Base-by-base conservation (phyloP, 345 rosid genomes). In the Lepidium didymum region DNA sequence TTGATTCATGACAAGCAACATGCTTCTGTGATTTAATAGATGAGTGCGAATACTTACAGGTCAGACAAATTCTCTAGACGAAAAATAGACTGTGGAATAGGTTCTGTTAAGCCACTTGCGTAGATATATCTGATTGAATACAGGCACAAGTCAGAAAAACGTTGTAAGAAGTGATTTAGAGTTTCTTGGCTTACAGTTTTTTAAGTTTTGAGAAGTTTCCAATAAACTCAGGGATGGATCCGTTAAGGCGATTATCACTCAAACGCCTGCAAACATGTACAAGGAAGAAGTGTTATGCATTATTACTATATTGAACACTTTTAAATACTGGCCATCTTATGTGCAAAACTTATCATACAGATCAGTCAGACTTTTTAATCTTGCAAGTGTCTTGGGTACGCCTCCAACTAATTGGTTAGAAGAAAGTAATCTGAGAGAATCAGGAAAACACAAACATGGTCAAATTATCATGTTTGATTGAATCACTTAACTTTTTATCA, bases 181-280 rank as follows among this genome's bases (percentile, higher is more conserved):
- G 34, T 16, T 21, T 4, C 19, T 51, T 63, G 76, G 73, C 96
- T 81, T 84, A 89, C 98, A 92, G 50, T 80, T 88, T 85, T 13
- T 16, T 1, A 50, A 92, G 91, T 16, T 74, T 61, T 56, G 67
- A 74, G 85, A 91, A 89, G 69, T 77, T 87, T 54, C 79, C 78
- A 5, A 89, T 68, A 70, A 82, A 87, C 70, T 63, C 77, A 1
- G 96, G 96, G 43, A 87, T 84, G 16, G 77, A 79, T 57, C 95
- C 96, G 27, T 59, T 86, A 69, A 92, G 78, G 71, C 73, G 74
- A 78, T 92, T 92, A 70, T 89, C 98, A 21, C 83, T 86, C 42
- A 89, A 79, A 75, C 83, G 80, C 42, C 98, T 92, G 87, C 83
- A 81, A 25, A 15, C 5, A 27, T 5, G 15, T 34, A 36, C 5